Conservation (phyloP, 306 rosid genomes). For the Aeschynomene evenia region DNA sequence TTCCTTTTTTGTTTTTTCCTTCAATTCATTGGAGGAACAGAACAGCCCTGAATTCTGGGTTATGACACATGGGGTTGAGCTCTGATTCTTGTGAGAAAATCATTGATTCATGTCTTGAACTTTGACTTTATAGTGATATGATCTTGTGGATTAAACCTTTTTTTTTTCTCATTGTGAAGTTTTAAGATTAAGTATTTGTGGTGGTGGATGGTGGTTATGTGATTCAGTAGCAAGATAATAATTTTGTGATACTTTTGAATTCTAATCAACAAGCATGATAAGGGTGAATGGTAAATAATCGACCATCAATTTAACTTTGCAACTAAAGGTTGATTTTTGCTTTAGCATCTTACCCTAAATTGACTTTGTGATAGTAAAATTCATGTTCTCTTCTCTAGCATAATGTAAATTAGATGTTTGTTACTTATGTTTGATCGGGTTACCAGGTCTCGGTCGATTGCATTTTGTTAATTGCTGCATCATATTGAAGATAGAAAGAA, state of each 20-base stretch:
- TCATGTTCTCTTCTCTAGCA: neutral
- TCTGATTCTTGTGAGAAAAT: neutral
- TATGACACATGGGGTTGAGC: conserved; percentile 4
- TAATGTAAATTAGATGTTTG: conserved; percentile 19
- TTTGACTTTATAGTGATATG: neutral
- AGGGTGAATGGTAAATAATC: neutral
- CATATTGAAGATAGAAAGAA: conserved; percentile 55
- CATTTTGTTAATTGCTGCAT: conserved; percentile 72
- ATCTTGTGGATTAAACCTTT: neutral
- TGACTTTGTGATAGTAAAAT: neutral
- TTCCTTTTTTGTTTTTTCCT: neutral
- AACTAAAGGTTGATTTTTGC: neutral
- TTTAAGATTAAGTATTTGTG: neutral
- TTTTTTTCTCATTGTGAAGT: neutral
- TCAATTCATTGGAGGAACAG: neutral
- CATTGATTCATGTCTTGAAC: neutral
- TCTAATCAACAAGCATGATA: neutral
- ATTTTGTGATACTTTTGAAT: neutral
- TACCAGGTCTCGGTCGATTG: conserved; percentile 53
- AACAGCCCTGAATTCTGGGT: neutral
- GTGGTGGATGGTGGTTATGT: neutral
- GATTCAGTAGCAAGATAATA: neutral
- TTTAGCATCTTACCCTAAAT: neutral
- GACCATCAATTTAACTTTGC: neutral
- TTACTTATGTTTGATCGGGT: conserved; percentile 43